These are phyloP conservation scores for Leccinum ponderosum DNA, from an alignment of 1,284 basidiomycete genomes.

Conservation along the genomic window DNA sequence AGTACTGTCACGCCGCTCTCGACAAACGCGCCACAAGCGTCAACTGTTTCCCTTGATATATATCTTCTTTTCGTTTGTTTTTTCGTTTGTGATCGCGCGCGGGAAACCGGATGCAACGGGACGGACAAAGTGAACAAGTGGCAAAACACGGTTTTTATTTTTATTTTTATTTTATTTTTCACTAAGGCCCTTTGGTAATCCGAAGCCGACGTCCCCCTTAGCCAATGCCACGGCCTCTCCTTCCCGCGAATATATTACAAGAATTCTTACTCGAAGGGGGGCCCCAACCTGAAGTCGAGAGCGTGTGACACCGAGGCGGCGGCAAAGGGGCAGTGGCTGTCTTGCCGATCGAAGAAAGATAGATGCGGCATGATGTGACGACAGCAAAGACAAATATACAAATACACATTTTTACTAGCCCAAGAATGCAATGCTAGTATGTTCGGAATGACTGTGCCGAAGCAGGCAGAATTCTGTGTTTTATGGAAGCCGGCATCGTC, in stretches of 20 bases:
- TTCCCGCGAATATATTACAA: constrained; percentile 24
- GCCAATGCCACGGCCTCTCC: neutral
- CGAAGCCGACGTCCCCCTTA: neutral
- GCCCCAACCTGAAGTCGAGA: neutral
- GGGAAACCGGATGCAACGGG: neutral
- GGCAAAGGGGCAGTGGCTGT: neutral
- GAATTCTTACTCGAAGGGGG: neutral
- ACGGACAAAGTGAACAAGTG: constrained; percentile 7
- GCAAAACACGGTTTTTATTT: neutral
- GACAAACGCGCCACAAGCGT: neutral
- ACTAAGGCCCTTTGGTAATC: neutral
- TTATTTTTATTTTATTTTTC: neutral
- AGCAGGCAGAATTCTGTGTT: neutral
- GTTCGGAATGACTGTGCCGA: constrained; percentile 18
- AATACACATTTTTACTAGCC: neutral
- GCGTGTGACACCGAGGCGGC: neutral
- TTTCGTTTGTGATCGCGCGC: neutral
- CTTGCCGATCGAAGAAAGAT: constrained; percentile 11
- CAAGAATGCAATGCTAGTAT: neutral
- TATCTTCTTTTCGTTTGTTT: neutral
- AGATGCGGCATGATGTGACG: constrained; percentile 14
- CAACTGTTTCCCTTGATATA: neutral
- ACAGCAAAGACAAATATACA: constrained; percentile 10
- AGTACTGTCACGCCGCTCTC: neutral
- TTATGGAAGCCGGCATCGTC: constrained; percentile 1